Evolutionary conservation across 192 early-diverging fungal genomes (phyloP), one percentile per base, ranked within the genome.

Genomic region (Chytriomyces hyalinus): DNA sequence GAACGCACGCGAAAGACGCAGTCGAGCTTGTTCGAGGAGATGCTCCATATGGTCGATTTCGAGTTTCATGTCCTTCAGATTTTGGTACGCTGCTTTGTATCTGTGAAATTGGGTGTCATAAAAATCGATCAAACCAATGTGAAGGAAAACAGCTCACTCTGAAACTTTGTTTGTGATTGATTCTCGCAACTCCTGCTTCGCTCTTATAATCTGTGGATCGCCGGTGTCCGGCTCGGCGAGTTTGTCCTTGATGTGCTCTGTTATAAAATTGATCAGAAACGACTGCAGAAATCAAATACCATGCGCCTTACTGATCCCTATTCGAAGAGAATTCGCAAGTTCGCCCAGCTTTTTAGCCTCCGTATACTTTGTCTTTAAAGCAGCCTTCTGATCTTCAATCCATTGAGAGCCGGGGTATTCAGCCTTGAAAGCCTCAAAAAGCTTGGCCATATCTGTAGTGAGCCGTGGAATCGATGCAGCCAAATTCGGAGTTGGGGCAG

Each of bases 11-110:
- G 86, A 89, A 26, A 91, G 76, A 36, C 86, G 75, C 9, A 81
- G 69, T 45, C 88, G 76, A 6, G 82, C 90, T 68, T 88, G 85
- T 49, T 90, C 90, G 7, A 91, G 81, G 3, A 91, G 80, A 74
- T 91, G 90, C 68, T 91, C 86, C 50, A 91, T 75, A 78, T 91
- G 90, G 61, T 91, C 90, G 70, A 90, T 90, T 70, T 91, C 90
- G 0, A 86, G n/a, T 67, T 87, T 87, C 60, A 90, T 65, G 28
- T 88, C 85, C 51, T 90, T 90, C 43, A 91, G 80, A 11, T 80
- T 63, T 59, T 85, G 80, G 74, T 90, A 91, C 13, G 85, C 65
- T 11, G 67, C 65, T 64, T 86, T 84, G 78, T 90, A 91, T 72
- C 85, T 88, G 22, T 8, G 24, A 3, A 44, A 45, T 44, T 48